Evolutionary conservation across 2,329 filamentous ascomycete species (phyloP), one percentile per base, ranked within the genome.

Genomic region (Aspergillus japonicus): DNA sequence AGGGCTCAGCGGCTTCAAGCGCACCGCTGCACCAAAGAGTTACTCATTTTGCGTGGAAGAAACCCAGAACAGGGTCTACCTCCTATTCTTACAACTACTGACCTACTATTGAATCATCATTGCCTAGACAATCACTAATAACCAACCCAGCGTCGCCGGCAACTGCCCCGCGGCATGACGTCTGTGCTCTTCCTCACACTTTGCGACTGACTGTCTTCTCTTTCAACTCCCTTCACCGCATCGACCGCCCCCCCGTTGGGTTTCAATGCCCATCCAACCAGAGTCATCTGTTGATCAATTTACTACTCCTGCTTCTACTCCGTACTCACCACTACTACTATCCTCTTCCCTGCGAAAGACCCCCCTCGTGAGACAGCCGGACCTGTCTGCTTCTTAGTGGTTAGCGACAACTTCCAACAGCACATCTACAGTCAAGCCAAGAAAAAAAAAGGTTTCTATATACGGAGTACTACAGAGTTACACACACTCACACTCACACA

Each of bases 121-220:
- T 44, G 39, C 39, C 39, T 44, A 19, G 39, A 44, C 39, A 44
- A 44, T 35, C 33, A 35, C 26, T 35, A 35, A 35, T 35, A 35
- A 16, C 55, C 39, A 7, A 48, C 19, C 35, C 47, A 51, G 49
- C 21, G 51, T 55, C 49, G 61, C 48, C 35, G 39, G 48, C 52
- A 26, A 57, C 31, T 66, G 62, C 65, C 65, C 67, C 65, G 62
- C 64, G 63, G 66, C 56, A 66, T 68, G 64, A 66, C 66, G 62
- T 64, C 62, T 64, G 61, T 58, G 62, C 59, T 62, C 49, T 48
- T 55, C 50, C 48, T 56, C 48, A 48, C 16, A 59, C 61, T 64
- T 62, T 60, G 12, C n/a, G 16, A 44, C 14, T 35, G 33, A 42
- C 14, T 42, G 14, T 1, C 16, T 14, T 16, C 39, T 44, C 14